Conservation (phyloP, 805 yeast species). For the Pichia membranifaciens region DNA sequence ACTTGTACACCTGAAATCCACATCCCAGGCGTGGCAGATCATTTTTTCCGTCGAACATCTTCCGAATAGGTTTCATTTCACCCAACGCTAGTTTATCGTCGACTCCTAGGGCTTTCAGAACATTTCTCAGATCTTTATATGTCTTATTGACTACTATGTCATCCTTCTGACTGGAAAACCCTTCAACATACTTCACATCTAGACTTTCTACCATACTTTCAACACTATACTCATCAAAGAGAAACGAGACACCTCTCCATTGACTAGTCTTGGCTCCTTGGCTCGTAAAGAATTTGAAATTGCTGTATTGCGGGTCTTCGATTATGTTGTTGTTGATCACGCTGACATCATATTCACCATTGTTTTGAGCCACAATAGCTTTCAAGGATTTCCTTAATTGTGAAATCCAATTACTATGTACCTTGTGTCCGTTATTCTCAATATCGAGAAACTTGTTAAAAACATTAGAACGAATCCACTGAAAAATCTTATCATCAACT, state of each 20-base stretch:
- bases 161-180: neutral
- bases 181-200: slow-evolving; percentile 7
- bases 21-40: slow-evolving; percentile 8
- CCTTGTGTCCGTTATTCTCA: neutral
- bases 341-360: neutral
- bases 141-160: neutral
- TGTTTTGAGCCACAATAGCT: neutral
- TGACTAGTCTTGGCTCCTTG: neutral
- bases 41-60: slow-evolving; percentile 9
- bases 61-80: neutral
- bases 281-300: slow-evolving; percentile 6
- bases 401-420: slow-evolving; percentile 5
- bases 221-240: neutral
- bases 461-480: slow-evolving; percentile 7
- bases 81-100: neutral
- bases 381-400: neutral
- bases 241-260: neutral
- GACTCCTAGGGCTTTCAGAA: slow-evolving; percentile 6
- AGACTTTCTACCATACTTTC: neutral
- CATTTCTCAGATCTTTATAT: neutral
- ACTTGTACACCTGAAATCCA: slow-evolving; percentile 10
- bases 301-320: slow-evolving; percentile 3
- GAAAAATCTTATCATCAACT: neutral
- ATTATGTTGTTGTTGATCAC: neutral
- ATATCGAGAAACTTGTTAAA: slow-evolving; percentile 2